Evolutionary conservation across 1,284 basidiomycete genomes (phyloP).

Genomic region (Prillingera fragicola): DNA sequence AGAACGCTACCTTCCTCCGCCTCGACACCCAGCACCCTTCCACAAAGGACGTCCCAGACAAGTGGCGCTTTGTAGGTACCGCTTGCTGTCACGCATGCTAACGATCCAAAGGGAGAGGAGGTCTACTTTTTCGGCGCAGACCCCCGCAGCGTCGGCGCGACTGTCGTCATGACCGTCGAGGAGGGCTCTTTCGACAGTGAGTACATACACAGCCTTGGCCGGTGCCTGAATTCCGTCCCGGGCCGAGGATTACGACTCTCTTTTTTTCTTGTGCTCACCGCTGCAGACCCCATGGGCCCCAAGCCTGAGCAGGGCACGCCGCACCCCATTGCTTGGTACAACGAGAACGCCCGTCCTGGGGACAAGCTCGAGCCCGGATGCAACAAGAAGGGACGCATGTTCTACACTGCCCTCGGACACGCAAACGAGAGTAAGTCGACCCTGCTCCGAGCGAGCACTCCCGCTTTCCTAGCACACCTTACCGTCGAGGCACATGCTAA

Average conservation of each 20-base stretch:
- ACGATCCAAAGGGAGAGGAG: slow-evolving; percentile 44
- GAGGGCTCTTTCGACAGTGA: slow-evolving; percentile 60
- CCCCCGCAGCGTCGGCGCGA: slow-evolving; percentile 60
- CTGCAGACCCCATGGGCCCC: no score
- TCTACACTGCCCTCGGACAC: slow-evolving; percentile 73
- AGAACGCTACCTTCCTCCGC: slow-evolving; percentile 57
- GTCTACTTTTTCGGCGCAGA: slow-evolving; percentile 71
- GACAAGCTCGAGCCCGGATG: slow-evolving; percentile 50
- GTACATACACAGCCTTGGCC: no score
- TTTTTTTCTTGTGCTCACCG: no score
- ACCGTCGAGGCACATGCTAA: no score
- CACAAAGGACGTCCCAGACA: slow-evolving; percentile 57
- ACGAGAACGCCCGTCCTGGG: no score
- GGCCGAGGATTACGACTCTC: no score
- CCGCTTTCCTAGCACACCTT: no score
- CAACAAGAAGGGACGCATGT: slow-evolving; percentile 69
- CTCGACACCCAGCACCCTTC: slow-evolving; percentile 60
- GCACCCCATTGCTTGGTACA: slow-evolving; percentile 37
- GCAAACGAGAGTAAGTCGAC: slow-evolving; percentile 55
- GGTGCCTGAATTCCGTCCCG: no score
- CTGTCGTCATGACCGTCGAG: slow-evolving; percentile 61
- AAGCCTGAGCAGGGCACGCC: slow-evolving; percentile 34
- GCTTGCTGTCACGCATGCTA: no score
- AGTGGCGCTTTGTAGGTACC: slow-evolving; percentile 55
- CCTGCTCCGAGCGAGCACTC: no score